A percentile compares a stretch with the other conserved stretches of the same genome.
phyloP scores from a whole-genome alignment of 2,329 filamentous ascomycete species.

The Diaporthe capsici region DNA sequence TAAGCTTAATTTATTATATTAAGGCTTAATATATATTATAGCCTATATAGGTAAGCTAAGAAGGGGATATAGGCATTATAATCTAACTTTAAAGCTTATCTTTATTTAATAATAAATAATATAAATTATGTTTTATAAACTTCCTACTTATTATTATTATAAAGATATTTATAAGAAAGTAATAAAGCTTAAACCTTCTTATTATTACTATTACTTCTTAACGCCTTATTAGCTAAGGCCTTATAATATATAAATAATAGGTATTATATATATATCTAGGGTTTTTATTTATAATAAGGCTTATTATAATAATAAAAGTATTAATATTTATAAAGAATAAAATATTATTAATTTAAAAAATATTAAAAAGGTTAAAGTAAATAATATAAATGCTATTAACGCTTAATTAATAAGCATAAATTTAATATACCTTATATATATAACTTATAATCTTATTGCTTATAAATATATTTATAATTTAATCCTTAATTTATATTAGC shows the following conservation, averaged over 20 bases:
- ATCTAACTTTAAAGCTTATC: not conserved
- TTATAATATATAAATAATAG: not conserved
- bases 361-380: not conserved
- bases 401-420: not conserved
- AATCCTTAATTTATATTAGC: too few species aligned
- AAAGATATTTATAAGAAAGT: not conserved
- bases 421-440: not conserved
- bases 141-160: not conserved
- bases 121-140: not conserved
- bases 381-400: not conserved
- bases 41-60: not conserved
- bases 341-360: not conserved
- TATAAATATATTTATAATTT: not conserved
- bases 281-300: not conserved
- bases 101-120: not conserved
- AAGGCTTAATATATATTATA: not conserved
- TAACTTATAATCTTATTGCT: not conserved
- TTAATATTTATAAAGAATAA: not conserved
- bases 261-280: not conserved
- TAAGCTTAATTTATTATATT: not conserved
- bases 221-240: fast-evolving
- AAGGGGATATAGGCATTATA: not conserved
- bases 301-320: not conserved
- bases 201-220: not conserved
- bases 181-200: not conserved